A percentile compares a stretch with the other conserved stretches of the same genome.
phyloP scores from a whole-genome alignment of 2,329 filamentous ascomycete species.

The Metarhizium brunneum region DNA sequence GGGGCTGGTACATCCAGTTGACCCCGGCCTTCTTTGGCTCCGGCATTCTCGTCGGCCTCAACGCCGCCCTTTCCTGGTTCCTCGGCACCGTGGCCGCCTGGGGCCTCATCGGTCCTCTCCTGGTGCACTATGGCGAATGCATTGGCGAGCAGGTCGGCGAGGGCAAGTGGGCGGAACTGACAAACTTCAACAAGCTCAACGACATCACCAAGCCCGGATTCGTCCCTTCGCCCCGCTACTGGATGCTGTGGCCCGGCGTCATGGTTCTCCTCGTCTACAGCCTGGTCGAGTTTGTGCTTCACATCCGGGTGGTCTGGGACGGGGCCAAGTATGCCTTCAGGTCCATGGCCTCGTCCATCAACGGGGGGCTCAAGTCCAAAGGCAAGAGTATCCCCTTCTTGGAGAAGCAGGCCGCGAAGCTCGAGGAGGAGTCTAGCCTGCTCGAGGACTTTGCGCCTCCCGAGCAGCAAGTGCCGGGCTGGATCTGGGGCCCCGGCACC shows the following conservation, averaged over 20 bases:
- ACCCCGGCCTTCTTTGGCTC: constrained; percentile 54
- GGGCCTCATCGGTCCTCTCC: constrained; percentile 39
- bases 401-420: constrained; percentile 26
- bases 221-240: constrained; percentile 29
- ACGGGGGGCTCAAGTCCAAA: constrained; percentile 19
- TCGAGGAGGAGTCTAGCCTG: constrained; percentile 19
- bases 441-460: constrained; percentile 31
- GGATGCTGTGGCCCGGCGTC: constrained; percentile 34
- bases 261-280: constrained; percentile 33
- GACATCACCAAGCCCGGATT: constrained; percentile 18
- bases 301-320: constrained; percentile 26
- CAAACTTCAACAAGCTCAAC: constrained; percentile 21
- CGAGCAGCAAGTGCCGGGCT: constrained; percentile 39
- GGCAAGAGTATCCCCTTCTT: constrained; percentile 24
- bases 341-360: constrained; percentile 19
- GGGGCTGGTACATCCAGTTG: constrained; percentile 51
- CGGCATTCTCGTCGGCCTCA: constrained; percentile 40
- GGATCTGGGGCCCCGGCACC: constrained; percentile 41
- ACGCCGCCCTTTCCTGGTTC: constrained; percentile 49
- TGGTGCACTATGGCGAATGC: constrained; percentile 40
- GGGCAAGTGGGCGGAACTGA: constrained; percentile 20
- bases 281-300: constrained; percentile 30
- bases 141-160: constrained; percentile 30
- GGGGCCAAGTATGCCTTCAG: constrained; percentile 25
- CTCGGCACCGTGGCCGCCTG: constrained; percentile 45